A percentile compares a stretch with the other conserved stretches of the same genome.
phyloP scores from a whole-genome alignment of 106 monocot species.

The Cymbidium sinense region DNA sequence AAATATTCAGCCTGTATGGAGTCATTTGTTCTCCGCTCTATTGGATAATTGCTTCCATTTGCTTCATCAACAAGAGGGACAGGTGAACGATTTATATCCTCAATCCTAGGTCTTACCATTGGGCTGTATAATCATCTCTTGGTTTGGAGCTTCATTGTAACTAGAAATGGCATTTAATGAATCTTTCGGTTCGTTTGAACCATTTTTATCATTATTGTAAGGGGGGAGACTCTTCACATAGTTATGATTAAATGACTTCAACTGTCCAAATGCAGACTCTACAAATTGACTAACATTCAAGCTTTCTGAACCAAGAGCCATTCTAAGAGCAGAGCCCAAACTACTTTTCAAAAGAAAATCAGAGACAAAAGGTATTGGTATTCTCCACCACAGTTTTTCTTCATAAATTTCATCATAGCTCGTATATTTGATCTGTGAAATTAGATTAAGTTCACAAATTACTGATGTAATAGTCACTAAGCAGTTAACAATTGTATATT shows the following conservation, averaged over 20 bases:
- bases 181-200: conserved; percentile 3
- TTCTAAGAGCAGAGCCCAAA: conserved; percentile 55
- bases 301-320: conserved; percentile 69
- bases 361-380: conserved; percentile 85
- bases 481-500: not conserved
- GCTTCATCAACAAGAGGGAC: conserved; percentile 5
- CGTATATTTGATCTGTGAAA: conserved; percentile 65
- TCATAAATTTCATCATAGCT: conserved; percentile 65
- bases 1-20: conserved; percentile 36
- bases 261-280: conserved; percentile 77
- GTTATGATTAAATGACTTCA: conserved; percentile 38
- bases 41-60: not conserved
- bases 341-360: conserved; percentile 67
- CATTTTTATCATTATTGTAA: conserved; percentile 6
- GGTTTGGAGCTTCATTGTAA: conserved; percentile 12
- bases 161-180: conserved; percentile 6
- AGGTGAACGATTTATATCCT: conserved; percentile 2
- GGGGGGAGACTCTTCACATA: conserved; percentile 2
- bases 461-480: not conserved
- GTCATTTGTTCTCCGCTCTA: not conserved
- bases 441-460: conserved; percentile 3
- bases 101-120: no score
- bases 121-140: conserved; percentile 6
- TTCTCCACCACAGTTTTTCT: conserved; percentile 81
- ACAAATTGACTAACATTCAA: conserved; percentile 77